These are phyloP conservation scores for Fragaria iinumae DNA, from an alignment of 306 rosid species.

Conservation along the genomic window DNA sequence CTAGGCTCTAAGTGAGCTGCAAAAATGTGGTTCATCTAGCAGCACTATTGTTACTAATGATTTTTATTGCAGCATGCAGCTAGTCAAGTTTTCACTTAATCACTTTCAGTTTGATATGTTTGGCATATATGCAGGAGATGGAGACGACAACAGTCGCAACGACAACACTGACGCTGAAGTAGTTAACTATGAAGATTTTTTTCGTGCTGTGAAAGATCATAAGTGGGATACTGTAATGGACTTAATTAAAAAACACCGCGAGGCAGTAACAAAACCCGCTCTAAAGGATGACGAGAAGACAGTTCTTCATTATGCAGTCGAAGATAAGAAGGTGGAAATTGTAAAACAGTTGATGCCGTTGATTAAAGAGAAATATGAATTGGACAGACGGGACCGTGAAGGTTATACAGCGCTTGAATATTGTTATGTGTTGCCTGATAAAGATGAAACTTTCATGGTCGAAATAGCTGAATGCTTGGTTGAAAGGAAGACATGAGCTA, in stretches of 20 bases:
- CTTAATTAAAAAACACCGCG: not conserved
- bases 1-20: too few species aligned
- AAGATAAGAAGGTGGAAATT: accelerated
- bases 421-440: not conserved
- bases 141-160: not conserved
- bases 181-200: not conserved
- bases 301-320: not conserved
- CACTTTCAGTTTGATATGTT: too few species aligned
- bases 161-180: not conserved
- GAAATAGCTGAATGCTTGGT: not conserved
- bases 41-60: too few species aligned
- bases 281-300: accelerated
- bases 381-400: not conserved
- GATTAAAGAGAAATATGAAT: not conserved
- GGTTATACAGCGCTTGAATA: not conserved
- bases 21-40: too few species aligned
- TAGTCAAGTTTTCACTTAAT: too few species aligned
- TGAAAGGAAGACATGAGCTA: not conserved
- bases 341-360: not conserved
- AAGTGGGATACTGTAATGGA: not conserved
- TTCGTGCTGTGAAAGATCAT: not conserved
- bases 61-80: too few species aligned
- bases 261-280: not conserved
- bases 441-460: not conserved
- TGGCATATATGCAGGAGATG: not conserved